Evolutionary conservation across 1,284 basidiomycete species (phyloP), one percentile per base, ranked within the genome.

Genomic region (Ustilago cynodontis): DNA sequence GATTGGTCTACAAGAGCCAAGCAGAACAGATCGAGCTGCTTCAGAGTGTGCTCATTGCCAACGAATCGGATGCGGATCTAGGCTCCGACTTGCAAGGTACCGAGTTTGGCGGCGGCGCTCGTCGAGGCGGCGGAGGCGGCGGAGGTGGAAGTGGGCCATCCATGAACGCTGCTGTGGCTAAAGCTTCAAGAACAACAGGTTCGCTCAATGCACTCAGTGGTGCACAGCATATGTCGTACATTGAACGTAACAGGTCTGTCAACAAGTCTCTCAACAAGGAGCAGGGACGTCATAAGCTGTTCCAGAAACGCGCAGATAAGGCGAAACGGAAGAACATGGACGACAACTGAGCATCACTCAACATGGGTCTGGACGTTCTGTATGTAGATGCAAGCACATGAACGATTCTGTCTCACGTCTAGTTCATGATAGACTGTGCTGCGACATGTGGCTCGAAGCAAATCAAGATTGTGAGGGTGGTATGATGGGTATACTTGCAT

Each of bases 21-120:
- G 91, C 93, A 77, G 93, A 97, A 85, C 97, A 99, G 88, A 96
- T 99, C 74, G 95, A 97, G 85, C 90, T 99, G 20, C 89, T 99
- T 39, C 80, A 94, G 71, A 93, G 93, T 14, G 95, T 99, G 22
- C 89, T 99, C 14, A 90, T 95, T 72, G 93, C 94, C 49, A 94
- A 93, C 86, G 94, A 97, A 86, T 92, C 91, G 76, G 94, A 93
- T 82, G 94, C 93, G 13, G 94, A 96, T 82, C 89, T 95, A 52
- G 94, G 94, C 45, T 90, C 91, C 26, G 94, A 96, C 85, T 90
- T 95, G 69, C 89, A 90, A 68, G 92, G 77, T 4, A 77, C 71
- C 35, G 83, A 82, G 43, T 71, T 66, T 39, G 66, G 68, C 14
- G 71, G 59, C 2, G 64, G 54, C 20, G 56, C 55, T 5, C 28